phyloP scores from a whole-genome alignment of 169 alveolate genomes.

The Plasmodium reichenowi region DNA sequence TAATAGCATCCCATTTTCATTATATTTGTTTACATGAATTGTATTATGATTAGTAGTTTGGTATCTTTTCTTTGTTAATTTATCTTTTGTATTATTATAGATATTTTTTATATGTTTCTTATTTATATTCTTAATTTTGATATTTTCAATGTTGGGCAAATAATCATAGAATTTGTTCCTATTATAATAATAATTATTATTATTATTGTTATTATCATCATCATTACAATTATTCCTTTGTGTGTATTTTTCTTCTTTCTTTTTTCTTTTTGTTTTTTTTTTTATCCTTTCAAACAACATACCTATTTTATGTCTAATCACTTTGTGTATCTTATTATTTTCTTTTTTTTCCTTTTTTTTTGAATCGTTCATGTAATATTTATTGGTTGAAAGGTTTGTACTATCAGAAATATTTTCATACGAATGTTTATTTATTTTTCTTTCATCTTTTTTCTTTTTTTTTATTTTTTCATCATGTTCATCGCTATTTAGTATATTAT shows the following conservation, averaged over 20 bases:
- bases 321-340: background rate
- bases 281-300: background rate
- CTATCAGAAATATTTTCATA: constrained; percentile 3
- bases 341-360: background rate
- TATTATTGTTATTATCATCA: background rate
- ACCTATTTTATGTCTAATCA: constrained; percentile 3
- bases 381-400: constrained; percentile 15
- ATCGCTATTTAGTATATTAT: too few species aligned
- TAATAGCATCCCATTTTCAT: background rate
- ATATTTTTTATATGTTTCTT: background rate
- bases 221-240: background rate
- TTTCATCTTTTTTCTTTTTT: background rate
- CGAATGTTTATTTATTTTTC: background rate
- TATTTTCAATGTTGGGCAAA: background rate
- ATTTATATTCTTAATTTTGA: background rate
- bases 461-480: too few species aligned
- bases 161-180: background rate
- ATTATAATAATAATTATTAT: background rate
- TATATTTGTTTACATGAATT: background rate
- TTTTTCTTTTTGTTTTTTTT: constrained; percentile 1
- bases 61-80: background rate
- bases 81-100: background rate
- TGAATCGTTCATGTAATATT: background rate
- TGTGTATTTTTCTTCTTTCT: background rate
- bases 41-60: background rate